A percentile compares a stretch with the other conserved stretches of the same genome.
phyloP scores from a whole-genome alignment of 352 stramenopile genomes.

The Phytophthora citrophthora region DNA sequence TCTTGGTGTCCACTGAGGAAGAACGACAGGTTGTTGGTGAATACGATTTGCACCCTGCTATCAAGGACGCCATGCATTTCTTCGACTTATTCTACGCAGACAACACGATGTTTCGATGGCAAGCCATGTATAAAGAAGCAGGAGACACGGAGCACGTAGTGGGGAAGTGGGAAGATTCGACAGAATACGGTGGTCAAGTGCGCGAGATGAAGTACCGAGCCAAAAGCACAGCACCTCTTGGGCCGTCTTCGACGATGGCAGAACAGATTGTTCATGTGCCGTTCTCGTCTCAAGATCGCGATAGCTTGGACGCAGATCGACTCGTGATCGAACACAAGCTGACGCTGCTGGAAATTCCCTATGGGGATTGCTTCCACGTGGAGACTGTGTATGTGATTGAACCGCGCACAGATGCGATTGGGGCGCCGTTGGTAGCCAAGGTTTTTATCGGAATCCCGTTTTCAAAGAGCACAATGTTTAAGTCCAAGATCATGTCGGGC shows the following conservation, averaged over 20 bases:
- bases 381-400: slow-evolving; percentile 73
- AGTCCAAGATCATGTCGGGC: slow-evolving; percentile 80
- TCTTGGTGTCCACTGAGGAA: slow-evolving; percentile 72
- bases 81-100: slow-evolving; percentile 81
- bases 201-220: slow-evolving; percentile 79
- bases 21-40: slow-evolving; percentile 75
- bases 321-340: slow-evolving; percentile 72
- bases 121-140: slow-evolving; percentile 57
- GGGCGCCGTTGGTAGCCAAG: slow-evolving; percentile 43
- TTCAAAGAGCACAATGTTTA: slow-evolving; percentile 87
- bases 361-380: slow-evolving; percentile 80
- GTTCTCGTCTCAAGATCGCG: slow-evolving; percentile 45
- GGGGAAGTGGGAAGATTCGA: slow-evolving; percentile 63
- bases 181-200: slow-evolving; percentile 64
- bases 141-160: slow-evolving; percentile 71
- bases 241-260: slow-evolving; percentile 66
- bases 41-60: slow-evolving; percentile 58
- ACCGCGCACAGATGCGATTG: slow-evolving; percentile 37
- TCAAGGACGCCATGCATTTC: slow-evolving; percentile 66
- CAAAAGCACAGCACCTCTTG: slow-evolving; percentile 75
- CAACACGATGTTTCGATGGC: slow-evolving; percentile 55
- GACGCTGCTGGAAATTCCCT: slow-evolving; percentile 78
- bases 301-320: slow-evolving; percentile 47
- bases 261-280: slow-evolving; percentile 60
- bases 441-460: slow-evolving; percentile 82